These are phyloP conservation scores for Exophiala sp. DNA, from an alignment of 2,329 filamentous ascomycete species.

Conservation along the genomic window DNA sequence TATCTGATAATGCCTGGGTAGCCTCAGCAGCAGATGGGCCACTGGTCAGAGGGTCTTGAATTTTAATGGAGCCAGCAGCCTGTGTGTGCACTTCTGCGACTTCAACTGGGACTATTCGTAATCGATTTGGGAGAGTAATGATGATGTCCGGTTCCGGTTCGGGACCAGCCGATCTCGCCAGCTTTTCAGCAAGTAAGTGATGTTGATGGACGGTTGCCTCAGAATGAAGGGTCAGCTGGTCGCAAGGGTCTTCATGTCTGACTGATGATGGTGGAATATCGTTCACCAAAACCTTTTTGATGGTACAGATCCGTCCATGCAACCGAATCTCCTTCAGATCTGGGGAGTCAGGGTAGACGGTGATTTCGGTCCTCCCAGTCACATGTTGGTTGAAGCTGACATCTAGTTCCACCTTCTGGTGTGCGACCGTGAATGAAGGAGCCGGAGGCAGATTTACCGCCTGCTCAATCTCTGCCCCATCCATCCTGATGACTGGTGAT, in stretches of 20 bases:
- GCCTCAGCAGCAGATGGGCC: conserved; percentile 34
- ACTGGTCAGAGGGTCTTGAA: conserved; percentile 27
- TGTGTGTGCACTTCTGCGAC: conserved; percentile 57
- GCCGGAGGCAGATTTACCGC: conserved; percentile 1
- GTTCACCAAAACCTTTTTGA: conserved; percentile 48
- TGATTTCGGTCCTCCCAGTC: conserved; percentile 74
- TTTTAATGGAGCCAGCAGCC: conserved; percentile 44
- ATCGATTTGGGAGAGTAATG: conserved; percentile 51
- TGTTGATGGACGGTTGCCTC: conserved; percentile 61
- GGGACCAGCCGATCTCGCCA: conserved; percentile 47
- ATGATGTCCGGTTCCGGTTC: conserved; percentile 53
- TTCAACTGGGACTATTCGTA: conserved; percentile 42
- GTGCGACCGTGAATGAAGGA: conserved; percentile 49
- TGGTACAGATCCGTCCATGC: conserved; percentile 57
- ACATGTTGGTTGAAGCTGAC: conserved; percentile 76
- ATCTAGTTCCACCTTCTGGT: conserved; percentile 85
- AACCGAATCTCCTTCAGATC: conserved; percentile 52
- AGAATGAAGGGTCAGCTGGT: conserved; percentile 37
- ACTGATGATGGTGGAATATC: conserved; percentile 35
- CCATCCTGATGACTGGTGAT: conserved; percentile 2
- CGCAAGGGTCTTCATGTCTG: conserved; percentile 40
- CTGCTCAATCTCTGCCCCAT: conserved; percentile 4
- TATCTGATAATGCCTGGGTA: conserved; percentile 35
- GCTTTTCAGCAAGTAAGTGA: conserved; percentile 64
- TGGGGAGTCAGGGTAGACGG: conserved; percentile 59